Evolutionary conservation across 441 rosid genomes (phyloP), one percentile per base, ranked within the genome.

Genomic region (Cnidoscolus chayamansa): DNA sequence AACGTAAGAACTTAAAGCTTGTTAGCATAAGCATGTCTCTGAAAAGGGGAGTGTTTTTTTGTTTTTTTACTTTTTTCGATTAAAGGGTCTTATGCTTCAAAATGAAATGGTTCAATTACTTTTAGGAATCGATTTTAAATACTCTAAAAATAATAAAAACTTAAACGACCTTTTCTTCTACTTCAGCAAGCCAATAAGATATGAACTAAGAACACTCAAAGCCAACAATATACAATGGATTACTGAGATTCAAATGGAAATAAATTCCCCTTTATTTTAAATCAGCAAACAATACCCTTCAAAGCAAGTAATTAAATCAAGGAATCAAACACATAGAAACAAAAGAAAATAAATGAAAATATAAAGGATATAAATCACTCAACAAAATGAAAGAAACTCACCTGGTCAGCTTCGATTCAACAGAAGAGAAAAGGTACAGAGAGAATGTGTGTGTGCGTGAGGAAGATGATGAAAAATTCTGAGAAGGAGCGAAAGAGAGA

Each of bases 321-420:
- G 31, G 32, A 53, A 69, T 13, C 54, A 43, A 60, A 71, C 30
- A 50, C 20, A 45, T 11, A 55, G 13, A 70, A 25, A 45, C 10
- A 7, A 2, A 54, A 54, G 45, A 40, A 40, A 40, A 54, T 1
- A 53, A n/a, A 19, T 0, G 7, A 10, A 1, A 9, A 25, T 16
- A 35, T 47, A 4, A 17, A 25, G 25, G 25, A 25, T 25, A 25
- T 25, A 25, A 48, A 71, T 32, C 58, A 40, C 19, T 63, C 6
- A 17, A 40, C 19, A 10, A 54, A 62, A 16, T 37, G 20, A 62
- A 0, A 11, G 13, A 43, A 65, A 54, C 64, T 65, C 32, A 73
- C 76, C 76, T 56, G 76, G 58, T 65, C 7, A 55, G 32, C 19
- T 47, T 19, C 4, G 45, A 51, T 40, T 17, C 32, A 20, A 51